These are phyloP conservation scores for Colletotrichum agaves DNA, from an alignment of 2,329 filamentous ascomycete genomes.

Conservation along the genomic window DNA sequence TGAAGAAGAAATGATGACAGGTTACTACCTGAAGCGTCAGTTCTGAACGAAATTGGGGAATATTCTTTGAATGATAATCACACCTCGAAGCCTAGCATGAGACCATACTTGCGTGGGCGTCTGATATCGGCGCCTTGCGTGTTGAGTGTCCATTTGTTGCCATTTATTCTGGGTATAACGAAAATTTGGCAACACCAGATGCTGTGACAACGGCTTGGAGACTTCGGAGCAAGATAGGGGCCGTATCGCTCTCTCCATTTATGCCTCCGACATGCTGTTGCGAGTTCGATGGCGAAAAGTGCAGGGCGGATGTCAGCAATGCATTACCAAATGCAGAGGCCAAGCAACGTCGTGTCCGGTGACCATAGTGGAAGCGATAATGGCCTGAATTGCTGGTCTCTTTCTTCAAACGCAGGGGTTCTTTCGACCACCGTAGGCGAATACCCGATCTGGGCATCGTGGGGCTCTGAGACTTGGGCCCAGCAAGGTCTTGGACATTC, in stretches of 20 bases:
- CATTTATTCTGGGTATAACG: no score
- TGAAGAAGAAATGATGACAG: background rate
- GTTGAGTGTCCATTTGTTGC: no score
- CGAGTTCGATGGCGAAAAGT: background rate
- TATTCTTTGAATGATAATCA: no score
- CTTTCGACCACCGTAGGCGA: background rate
- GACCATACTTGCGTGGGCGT: no score
- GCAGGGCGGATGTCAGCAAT: background rate
- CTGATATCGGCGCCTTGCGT: no score
- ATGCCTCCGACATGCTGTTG: background rate
- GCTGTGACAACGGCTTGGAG: no score
- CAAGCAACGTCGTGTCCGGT: background rate
- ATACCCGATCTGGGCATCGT: background rate
- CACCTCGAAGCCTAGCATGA: no score
- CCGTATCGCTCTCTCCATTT: no score
- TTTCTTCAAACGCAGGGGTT: background rate
- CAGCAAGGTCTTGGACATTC: constrained; percentile 11
- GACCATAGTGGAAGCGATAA: background rate
- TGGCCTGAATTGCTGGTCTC: background rate
- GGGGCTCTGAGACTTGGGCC: constrained; percentile 3
- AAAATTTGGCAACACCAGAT: no score
- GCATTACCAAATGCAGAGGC: background rate
- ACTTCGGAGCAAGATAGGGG: no score
- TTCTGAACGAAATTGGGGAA: no score
- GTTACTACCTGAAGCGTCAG: background rate